phyloP scores from a whole-genome alignment of 1,139 yeast genomes.

The Nakaseomyces sp. region DNA sequence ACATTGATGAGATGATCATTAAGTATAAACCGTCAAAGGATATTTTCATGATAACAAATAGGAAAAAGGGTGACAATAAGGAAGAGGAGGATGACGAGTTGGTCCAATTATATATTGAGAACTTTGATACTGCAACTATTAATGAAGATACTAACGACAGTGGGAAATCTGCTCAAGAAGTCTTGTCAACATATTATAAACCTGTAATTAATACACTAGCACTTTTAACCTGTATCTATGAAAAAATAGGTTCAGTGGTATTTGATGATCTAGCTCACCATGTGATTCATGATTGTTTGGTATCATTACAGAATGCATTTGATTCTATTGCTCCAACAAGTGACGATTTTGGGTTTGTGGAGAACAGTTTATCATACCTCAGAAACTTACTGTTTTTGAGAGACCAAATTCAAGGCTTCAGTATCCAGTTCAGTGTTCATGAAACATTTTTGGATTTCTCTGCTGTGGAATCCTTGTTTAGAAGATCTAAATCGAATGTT shows the following conservation, averaged over 20 bases:
- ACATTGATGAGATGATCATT: constrained; percentile 58
- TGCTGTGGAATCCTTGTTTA: constrained; percentile 56
- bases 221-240: constrained; percentile 69
- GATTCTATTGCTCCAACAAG: constrained; percentile 29
- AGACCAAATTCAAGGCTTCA: constrained; percentile 67
- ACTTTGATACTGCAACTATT: constrained; percentile 7
- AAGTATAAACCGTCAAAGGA: constrained; percentile 59
- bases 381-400: constrained; percentile 64
- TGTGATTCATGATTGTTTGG: constrained; percentile 69
- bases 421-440: constrained; percentile 63
- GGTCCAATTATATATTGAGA: constrained; percentile 16
- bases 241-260: constrained; percentile 61
- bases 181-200: constrained; percentile 45
- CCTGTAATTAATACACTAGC: constrained; percentile 68
- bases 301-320: constrained; percentile 48
- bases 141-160: constrained; percentile 7
- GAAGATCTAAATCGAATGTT: constrained; percentile 23
- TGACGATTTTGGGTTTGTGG: constrained; percentile 33
- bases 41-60: constrained; percentile 52
- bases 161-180: constrained; percentile 2
- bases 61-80: constrained; percentile 26
- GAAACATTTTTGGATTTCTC: constrained; percentile 77
- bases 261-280: constrained; percentile 88
- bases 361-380: constrained; percentile 58
- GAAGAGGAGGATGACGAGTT: constrained; percentile 17